These are phyloP conservation scores for Penicillium maclennaniae DNA, from an alignment of 495 filamentous ascomycete species.

Conservation along the genomic window DNA sequence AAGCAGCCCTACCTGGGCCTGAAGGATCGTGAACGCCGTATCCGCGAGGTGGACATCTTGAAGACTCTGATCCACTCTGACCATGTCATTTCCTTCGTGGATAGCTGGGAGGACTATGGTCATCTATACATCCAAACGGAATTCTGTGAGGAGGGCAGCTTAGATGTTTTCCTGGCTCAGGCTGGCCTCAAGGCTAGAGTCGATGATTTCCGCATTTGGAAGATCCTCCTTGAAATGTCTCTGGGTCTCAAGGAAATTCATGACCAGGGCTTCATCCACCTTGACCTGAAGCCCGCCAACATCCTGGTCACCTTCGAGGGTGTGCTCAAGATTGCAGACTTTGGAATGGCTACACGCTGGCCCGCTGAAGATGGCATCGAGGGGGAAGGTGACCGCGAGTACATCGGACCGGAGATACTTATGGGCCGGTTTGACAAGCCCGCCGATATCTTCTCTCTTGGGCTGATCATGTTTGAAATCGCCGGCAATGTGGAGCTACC, in stretches of 20 bases:
- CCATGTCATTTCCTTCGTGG: constrained; percentile 75
- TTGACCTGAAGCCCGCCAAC: constrained; percentile 95
- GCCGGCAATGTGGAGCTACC: constrained; percentile 88
- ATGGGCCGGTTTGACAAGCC: constrained; percentile 81
- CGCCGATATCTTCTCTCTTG: constrained; percentile 88
- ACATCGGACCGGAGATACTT: constrained; percentile 90
- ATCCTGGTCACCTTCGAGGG: constrained; percentile 89
- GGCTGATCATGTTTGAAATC: constrained; percentile 89
- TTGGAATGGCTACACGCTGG: constrained; percentile 83
- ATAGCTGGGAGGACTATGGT: constrained; percentile 77
- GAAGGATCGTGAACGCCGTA: constrained; percentile 70
- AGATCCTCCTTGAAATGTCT: constrained; percentile 80
- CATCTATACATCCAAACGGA: constrained; percentile 96
- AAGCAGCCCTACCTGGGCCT: constrained; percentile 70
- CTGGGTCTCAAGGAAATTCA: constrained; percentile 85
- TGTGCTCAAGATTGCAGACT: constrained; percentile 90
- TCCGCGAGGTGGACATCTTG: constrained; percentile 76
- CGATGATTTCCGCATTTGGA: constrained; percentile 98
- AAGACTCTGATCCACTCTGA: constrained; percentile 67
- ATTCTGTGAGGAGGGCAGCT: constrained; percentile 86
- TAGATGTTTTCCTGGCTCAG: constrained; percentile 74
- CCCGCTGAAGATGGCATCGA: constrained; percentile 74
- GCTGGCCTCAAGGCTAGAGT: constrained; percentile 78
- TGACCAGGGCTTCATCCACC: constrained; percentile 80
- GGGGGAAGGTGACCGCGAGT: constrained; percentile 90